Evolutionary conservation across 805 yeast genomes (phyloP).

Genomic region (Pichia phayaonensis): DNA sequence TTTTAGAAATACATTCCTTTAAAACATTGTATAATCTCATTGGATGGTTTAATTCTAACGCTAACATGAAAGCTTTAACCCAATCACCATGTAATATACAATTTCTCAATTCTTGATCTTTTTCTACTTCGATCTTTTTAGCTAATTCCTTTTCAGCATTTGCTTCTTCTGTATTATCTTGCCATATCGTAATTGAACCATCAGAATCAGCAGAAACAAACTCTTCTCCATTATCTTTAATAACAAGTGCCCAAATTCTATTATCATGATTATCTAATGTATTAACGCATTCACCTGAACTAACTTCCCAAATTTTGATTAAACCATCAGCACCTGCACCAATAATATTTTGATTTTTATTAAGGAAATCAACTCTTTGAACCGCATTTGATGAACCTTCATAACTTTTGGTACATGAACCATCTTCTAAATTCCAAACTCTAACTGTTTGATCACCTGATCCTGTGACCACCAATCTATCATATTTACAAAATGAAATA

Average conservation of each 20-base stretch:
- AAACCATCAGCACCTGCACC: constrained; percentile 93
- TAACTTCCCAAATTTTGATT: constrained; percentile 81
- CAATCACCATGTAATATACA: constrained; percentile 67
- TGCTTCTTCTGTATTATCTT: constrained; percentile 75
- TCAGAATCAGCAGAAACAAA: constrained; percentile 91
- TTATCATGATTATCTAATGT: constrained; percentile 90
- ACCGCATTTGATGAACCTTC: constrained; percentile 95
- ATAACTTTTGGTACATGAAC: constrained; percentile 68
- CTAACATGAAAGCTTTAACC: constrained; percentile 81
- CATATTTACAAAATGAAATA: constrained; percentile 72
- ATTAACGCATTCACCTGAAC: constrained; percentile 66
- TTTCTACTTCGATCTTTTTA: constrained; percentile 57
- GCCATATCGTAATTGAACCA: constrained; percentile 85
- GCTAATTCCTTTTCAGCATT: constrained; percentile 46
- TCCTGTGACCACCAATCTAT: constrained; percentile 70
- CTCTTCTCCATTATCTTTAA: constrained; percentile 55
- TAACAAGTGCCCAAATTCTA: constrained; percentile 86
- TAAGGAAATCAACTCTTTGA: constrained; percentile 68
- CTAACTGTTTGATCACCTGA: constrained; percentile 84
- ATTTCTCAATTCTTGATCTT: constrained; percentile 81
- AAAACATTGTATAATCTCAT: constrained; percentile 78
- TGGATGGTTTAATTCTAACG: constrained; percentile 84
- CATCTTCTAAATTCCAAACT: constrained; percentile 81
- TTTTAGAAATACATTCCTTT: constrained; percentile 47
- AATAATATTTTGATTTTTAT: constrained; percentile 58